Evolutionary conservation across 768 basidiomycete species (phyloP), one percentile per base, ranked within the genome.

Genomic region (Rhizopogon salebrosus): DNA sequence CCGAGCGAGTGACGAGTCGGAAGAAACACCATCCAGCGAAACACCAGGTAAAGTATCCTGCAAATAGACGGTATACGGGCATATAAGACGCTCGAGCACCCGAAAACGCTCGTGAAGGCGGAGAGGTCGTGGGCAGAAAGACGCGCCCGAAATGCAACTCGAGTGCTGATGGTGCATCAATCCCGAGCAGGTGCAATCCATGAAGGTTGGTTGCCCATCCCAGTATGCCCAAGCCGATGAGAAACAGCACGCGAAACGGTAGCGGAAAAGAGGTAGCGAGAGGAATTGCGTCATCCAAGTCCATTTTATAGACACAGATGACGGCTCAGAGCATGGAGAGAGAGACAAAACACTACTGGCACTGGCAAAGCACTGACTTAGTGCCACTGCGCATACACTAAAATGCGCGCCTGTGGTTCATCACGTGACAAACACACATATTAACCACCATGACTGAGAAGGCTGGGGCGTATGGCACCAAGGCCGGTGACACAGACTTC

Each of bases 141-240:
- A 26, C 20, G 20, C 20, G 52, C 34, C 24, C 38, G 22, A 57
- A 14, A 16, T 65, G 59, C 23, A 93, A 72, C 62, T 90, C 89
- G 64, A 99, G 76, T 4, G 83, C 83, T 56, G 75, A 68, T 13
- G 80, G 73, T 0, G 81, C 83, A 67, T 99, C 93, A 37, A 98
- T 70, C 20, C 88, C 85, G 14, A 87, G 73, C 10, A 76, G 58
- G 57, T 85, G 75, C 41, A 98, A 82, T 45, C 89, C 81, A 68
- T 98, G 95, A 6, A 98, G 71, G 69, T 98, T 99, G 31, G 86
- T 83, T 0, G 93, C 93, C 94, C 95, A 99, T 56, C 86, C 86
- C 4, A 95, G 72, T 51, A 94, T 80, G 10, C 92, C 94, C 31
- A 91, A 60, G 18, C 89, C 87, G 50, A 82, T 75, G 53, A 97